Base-by-base conservation (phyloP, 306 rosid genomes). In the Vigna mungo region DNA sequence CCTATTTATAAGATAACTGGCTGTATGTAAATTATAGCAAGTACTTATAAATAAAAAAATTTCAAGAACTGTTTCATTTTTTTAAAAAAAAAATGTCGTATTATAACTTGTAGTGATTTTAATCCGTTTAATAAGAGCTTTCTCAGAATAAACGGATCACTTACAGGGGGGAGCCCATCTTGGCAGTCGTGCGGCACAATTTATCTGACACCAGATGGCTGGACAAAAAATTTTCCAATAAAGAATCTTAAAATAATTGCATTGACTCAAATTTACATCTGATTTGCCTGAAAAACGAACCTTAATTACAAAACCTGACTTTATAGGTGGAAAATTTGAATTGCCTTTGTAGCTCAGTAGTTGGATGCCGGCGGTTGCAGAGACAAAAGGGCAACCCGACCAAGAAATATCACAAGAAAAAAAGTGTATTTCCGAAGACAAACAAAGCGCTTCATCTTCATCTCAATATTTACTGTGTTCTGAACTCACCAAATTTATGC, bases 401-500 rank as follows among this genome's bases (percentile, higher is more conserved):
- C 74, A 27, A 51, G 52, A 51, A 43, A 36, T 32, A 56, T 65
- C 34, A 25, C 60, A 34, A 51, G 37, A 47, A 21, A 81, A 59
- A 69, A 27, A 32, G 60, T 34, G 56, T 18, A 66, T 32, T 54
- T 56, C 67, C 1, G 23, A 59, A 69, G 48, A 46, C 68, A 17
- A 27, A 13, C 60, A 12, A 48, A 18, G 5, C 12, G 53, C 20
- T 75, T 79, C 17, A 53, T 72, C 75, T 7, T 21, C 23, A 21
- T 21, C 23, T 21, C 56, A 63, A 23, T 72, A 58, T 72, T 76
- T 79, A 90, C n/a, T 81, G 13, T 15, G 76, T 21, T 59, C 64
- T 75, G 39, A 88, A 79, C 80, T 93, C 86, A 2, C 98, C 98
- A 53, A 93, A 93, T 80, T 72, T 90, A 21, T 90, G 90, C 52